These are phyloP conservation scores for Terfezia claveryi DNA, from an alignment of 495 filamentous ascomycete species.

Conservation along the genomic window DNA sequence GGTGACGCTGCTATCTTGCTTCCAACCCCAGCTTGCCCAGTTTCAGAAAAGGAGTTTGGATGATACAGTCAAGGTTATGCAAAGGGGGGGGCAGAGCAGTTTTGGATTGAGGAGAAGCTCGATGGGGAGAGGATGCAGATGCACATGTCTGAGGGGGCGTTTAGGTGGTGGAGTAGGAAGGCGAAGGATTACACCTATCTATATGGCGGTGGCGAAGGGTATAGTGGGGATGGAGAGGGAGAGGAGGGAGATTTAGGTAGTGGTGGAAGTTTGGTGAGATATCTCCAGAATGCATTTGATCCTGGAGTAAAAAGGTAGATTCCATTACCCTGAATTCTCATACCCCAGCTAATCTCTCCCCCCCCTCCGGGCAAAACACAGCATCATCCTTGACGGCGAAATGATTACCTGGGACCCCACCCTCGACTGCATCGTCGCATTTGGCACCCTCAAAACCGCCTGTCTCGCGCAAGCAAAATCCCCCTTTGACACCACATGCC, in stretches of 20 bases:
- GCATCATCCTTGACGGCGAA: slow-evolving; percentile 85
- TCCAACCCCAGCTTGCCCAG: slow-evolving; percentile 88
- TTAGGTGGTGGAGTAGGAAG: slow-evolving; percentile 86
- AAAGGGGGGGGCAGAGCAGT: slow-evolving; percentile 36
- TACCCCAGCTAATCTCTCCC: background rate
- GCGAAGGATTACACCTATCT: slow-evolving; percentile 94
- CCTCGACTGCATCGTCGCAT: slow-evolving; percentile 60
- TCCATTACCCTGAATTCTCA: background rate
- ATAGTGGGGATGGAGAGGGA: too few species aligned
- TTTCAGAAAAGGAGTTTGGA: slow-evolving; percentile 72
- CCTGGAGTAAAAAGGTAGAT: background rate
- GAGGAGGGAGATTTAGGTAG: slow-evolving; percentile 24
- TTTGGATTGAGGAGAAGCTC: slow-evolving; percentile 97
- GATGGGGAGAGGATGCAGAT: slow-evolving; percentile 96
- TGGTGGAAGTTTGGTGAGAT: background rate
- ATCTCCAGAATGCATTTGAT: background rate
- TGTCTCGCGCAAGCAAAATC: slow-evolving; percentile 65
- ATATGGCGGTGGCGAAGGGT: slow-evolving; percentile 37
- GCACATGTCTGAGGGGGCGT: slow-evolving; percentile 67
- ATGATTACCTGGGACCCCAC: slow-evolving; percentile 99
- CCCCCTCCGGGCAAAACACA: slow-evolving; percentile 12
- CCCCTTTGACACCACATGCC: slow-evolving; percentile 40
- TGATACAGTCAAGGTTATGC: slow-evolving; percentile 55
- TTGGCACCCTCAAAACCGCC: slow-evolving; percentile 84
- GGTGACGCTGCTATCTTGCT: slow-evolving; percentile 77